These are phyloP conservation scores for Termitomyces sp. DNA, from an alignment of 768 basidiomycete species.

Conservation along the genomic window DNA sequence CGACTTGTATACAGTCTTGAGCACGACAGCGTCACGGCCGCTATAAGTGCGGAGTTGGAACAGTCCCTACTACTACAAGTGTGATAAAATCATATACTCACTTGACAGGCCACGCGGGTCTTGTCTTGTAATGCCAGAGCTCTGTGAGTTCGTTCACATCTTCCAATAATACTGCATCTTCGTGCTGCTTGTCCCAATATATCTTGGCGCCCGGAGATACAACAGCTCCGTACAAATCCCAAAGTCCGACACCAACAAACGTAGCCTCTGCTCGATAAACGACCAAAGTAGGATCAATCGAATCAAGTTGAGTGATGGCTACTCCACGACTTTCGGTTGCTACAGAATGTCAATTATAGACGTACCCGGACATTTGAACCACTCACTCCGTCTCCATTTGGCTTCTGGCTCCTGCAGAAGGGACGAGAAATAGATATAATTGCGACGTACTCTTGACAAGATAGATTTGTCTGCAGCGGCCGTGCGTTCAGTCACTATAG, in stretches of 20 bases:
- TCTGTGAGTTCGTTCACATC: constrained; percentile 90
- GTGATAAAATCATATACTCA: constrained; percentile 34
- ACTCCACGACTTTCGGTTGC: constrained; percentile 87
- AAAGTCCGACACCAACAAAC: constrained; percentile 91
- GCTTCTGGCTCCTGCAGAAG: constrained; percentile 96
- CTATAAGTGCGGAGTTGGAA: constrained; percentile 33
- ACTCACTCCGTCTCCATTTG: constrained; percentile 84
- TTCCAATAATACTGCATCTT: constrained; percentile 81
- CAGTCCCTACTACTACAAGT: neutral
- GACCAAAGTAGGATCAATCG: constrained; percentile 93
- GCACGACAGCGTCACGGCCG: constrained; percentile 83
- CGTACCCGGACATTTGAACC: constrained; percentile 10
- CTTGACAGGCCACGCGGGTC: constrained; percentile 92
- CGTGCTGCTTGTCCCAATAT: constrained; percentile 88
- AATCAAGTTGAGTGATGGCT: constrained; percentile 91
- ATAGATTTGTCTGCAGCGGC: constrained; percentile 76
- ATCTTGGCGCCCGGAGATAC: constrained; percentile 78
- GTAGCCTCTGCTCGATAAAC: constrained; percentile 97
- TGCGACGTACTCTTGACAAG: constrained; percentile 79
- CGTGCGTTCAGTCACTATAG: constrained; percentile 37
- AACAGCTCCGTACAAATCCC: constrained; percentile 90
- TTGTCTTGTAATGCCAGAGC: constrained; percentile 89
- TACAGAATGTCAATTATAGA: constrained; percentile 21
- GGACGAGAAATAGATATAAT: constrained; percentile 98
- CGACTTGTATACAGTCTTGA: constrained; percentile 96